phyloP scores from a whole-genome alignment of 345 rosid species.

The Chamaenerion angustifolium region DNA sequence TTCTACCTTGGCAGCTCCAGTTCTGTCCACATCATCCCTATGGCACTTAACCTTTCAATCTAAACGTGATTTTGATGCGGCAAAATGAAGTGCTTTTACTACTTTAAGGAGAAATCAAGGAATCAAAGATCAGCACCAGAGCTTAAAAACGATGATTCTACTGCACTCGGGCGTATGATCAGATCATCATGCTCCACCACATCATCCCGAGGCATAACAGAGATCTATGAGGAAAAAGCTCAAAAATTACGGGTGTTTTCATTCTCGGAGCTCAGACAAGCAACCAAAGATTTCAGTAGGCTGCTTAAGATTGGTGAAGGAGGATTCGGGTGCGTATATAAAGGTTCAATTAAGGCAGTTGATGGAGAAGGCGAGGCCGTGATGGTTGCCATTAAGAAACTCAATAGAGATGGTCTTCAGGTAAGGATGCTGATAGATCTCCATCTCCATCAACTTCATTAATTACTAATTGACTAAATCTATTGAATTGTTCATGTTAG shows the following conservation, averaged over 20 bases:
- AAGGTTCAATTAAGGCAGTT: conserved; percentile 36
- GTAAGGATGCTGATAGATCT: conserved; percentile 14
- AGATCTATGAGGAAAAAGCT: conserved; percentile 52
- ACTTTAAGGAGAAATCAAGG: conserved; percentile 36
- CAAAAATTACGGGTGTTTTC: conserved; percentile 57
- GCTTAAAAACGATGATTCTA: conserved; percentile 18
- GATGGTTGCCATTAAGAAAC: conserved; percentile 70
- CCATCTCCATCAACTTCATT: background rate
- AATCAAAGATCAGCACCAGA: conserved; percentile 40
- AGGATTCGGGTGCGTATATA: conserved; percentile 71
- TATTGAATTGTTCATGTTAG: conserved; percentile 17
- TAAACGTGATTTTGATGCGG: no score
- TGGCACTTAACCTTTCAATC: no score
- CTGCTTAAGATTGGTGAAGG: conserved; percentile 76
- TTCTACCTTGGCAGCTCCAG: no score
- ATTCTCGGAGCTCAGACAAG: conserved; percentile 54
- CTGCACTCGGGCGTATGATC: conserved; percentile 12
- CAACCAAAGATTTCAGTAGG: conserved; percentile 53
- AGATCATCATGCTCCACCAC: conserved; percentile 37
- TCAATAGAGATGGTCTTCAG: conserved; percentile 60
- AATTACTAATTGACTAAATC: background rate
- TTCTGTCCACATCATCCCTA: no score
- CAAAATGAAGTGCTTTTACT: conserved; percentile 43
- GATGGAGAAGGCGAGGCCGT: conserved; percentile 33
- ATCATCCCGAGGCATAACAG: conserved; percentile 49